Conservation (phyloP, 345 rosid genomes). For the Physaria fendleri region DNA sequence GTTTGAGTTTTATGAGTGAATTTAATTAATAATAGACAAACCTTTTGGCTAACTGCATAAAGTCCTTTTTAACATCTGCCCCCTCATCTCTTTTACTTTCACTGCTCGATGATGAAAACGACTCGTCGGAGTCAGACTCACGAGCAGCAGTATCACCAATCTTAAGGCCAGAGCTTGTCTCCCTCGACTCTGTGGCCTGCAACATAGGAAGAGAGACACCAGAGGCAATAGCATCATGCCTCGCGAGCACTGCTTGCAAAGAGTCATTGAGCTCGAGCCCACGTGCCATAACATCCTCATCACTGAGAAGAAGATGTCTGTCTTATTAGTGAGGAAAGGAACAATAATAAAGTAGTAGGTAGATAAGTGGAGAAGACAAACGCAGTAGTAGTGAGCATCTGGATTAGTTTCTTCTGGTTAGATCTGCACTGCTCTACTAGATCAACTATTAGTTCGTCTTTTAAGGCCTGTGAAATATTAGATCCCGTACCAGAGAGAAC, state of each 20-base stretch:
- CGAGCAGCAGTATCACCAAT: constrained; percentile 27
- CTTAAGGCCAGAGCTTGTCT: constrained; percentile 28
- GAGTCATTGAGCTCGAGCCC: constrained; percentile 88
- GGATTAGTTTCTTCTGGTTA: constrained; percentile 86
- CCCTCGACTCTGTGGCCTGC: constrained; percentile 31
- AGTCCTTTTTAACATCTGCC: constrained; percentile 70
- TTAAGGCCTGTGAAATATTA: constrained; percentile 49
- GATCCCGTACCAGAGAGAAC: background rate
- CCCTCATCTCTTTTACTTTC: constrained; percentile 53
- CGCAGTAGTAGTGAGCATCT: constrained; percentile 88
- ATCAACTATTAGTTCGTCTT: constrained; percentile 88
- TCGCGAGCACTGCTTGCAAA: constrained; percentile 66
- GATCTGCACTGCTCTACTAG: constrained; percentile 74
- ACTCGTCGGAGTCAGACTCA: constrained; percentile 22
- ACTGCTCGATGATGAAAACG: constrained; percentile 34
- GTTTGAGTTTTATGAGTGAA: background rate
- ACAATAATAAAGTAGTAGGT: background rate
- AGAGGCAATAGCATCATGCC: constrained; percentile 74
- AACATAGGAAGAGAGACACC: constrained; percentile 52
- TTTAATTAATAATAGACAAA: too few relatives aligned
- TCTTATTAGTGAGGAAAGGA: background rate
- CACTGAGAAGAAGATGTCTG: constrained; percentile 46
- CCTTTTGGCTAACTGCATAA: constrained; percentile 86
- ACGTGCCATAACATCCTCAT: constrained; percentile 71
- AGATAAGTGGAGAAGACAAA: constrained; percentile 30